These are phyloP conservation scores for Sistotremastrum suecicum DNA, from an alignment of 768 basidiomycete species.

Conservation along the genomic window DNA sequence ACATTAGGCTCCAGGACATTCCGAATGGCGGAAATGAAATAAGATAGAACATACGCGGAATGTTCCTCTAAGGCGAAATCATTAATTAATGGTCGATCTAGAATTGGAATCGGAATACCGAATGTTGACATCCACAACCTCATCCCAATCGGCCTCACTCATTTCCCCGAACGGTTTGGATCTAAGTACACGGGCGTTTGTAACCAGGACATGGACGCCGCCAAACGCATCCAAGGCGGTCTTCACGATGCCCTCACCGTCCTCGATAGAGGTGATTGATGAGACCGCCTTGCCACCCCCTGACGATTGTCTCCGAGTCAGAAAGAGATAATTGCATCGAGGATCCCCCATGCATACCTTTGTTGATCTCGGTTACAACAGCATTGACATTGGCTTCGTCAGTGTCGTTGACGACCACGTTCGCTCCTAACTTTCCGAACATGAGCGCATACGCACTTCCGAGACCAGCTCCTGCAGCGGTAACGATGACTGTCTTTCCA, in stretches of 20 bases:
- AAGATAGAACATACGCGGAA: conserved; percentile 48
- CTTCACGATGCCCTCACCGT: conserved; percentile 83
- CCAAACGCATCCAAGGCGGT: conserved; percentile 79
- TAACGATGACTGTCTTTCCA: conserved; percentile 84
- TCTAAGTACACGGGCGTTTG: conserved; percentile 88
- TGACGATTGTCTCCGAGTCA: conserved; percentile 15
- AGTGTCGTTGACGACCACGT: conserved; percentile 93
- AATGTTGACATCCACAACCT: conserved; percentile 79
- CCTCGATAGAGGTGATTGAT: conserved; percentile 78
- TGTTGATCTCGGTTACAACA: conserved; percentile 78
- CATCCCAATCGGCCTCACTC: conserved; percentile 89
- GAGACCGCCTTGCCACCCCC: conserved; percentile 82
- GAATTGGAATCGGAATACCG: conserved; percentile 20
- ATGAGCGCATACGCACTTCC: conserved; percentile 86
- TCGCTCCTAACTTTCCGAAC: conserved; percentile 88
- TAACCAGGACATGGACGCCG: conserved; percentile 71
- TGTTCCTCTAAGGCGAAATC: conserved; percentile 42
- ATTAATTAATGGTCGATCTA: conserved; percentile 1
- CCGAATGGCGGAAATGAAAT: neutral
- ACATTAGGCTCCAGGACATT: neutral
- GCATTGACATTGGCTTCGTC: conserved; percentile 69
- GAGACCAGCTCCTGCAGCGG: conserved; percentile 89
- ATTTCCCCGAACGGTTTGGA: conserved; percentile 88
- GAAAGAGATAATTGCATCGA: neutral
- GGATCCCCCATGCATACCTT: conserved; percentile 30